Conservation (phyloP, 768 basidiomycete genomes). For the Tulasnella sp. region DNA sequence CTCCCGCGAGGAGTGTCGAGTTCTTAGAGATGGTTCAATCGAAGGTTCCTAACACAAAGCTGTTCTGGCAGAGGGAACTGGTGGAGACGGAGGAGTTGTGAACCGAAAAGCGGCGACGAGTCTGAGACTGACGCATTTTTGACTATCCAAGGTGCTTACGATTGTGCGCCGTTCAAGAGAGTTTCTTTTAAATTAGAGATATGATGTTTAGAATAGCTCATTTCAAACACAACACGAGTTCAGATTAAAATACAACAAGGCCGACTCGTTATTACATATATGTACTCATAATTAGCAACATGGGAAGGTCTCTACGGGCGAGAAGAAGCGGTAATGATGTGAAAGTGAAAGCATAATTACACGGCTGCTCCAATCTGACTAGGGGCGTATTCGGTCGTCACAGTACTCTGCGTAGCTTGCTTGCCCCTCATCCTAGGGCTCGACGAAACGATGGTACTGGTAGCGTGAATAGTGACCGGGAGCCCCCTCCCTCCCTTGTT, state of each 20-base stretch:
- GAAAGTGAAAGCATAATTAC: background rate
- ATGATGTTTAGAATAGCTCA: too few species aligned
- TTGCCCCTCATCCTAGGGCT: constrained; percentile 6
- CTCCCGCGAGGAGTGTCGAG: too few species aligned
- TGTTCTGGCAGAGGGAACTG: too few species aligned
- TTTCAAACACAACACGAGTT: background rate
- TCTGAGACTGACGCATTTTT: too few species aligned
- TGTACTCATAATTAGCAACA: background rate
- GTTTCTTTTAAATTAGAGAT: too few species aligned
- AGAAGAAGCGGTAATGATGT: background rate
- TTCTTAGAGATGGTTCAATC: too few species aligned
- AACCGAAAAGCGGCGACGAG: too few species aligned
- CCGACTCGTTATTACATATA: background rate
- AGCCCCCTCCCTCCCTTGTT: background rate
- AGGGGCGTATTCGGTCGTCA: background rate
- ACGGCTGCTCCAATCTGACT: constrained; percentile 22
- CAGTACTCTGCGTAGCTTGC: background rate
- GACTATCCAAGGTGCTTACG: too few species aligned
- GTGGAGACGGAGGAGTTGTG: too few species aligned
- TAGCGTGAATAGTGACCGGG: constrained; percentile 15
- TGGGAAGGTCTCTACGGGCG: background rate
- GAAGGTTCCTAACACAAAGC: too few species aligned
- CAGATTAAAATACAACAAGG: background rate
- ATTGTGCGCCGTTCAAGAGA: too few species aligned
- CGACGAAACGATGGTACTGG: background rate